phyloP scores from a whole-genome alignment of 345 rosid genomes.

The Turritis glabra region DNA sequence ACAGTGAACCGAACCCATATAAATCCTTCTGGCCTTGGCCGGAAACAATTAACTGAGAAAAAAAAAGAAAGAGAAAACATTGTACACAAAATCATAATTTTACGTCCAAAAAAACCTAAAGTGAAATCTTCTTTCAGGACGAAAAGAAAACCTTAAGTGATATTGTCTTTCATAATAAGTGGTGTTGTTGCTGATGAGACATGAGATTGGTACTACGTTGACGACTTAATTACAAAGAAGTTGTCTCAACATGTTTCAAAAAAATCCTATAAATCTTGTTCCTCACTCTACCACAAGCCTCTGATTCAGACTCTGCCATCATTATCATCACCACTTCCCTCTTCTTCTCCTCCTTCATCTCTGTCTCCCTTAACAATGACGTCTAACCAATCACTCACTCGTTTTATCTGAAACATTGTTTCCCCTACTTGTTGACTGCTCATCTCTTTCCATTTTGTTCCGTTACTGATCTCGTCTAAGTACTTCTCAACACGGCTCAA shows the following conservation, averaged over 20 bases:
- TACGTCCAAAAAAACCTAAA: background rate
- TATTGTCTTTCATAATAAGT: background rate
- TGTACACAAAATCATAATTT: too few relatives aligned
- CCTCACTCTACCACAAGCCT: slow-evolving; percentile 50
- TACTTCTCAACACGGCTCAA: slow-evolving; percentile 57
- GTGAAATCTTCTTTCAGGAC: background rate
- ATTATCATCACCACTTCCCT: too few relatives aligned
- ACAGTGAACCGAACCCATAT: too few relatives aligned
- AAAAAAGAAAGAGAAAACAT: too few relatives aligned
- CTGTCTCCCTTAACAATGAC: too few relatives aligned
- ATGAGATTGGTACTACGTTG: slow-evolving; percentile 2
- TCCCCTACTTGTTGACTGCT: slow-evolving; percentile 43
- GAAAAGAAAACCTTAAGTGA: background rate
- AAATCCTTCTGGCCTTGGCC: too few relatives aligned
- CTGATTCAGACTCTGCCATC: too few relatives aligned
- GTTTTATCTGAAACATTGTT: slow-evolving; percentile 55
- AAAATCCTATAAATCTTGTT: slow-evolving; percentile 61
- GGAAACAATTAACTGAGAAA: too few relatives aligned
- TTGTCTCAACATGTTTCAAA: slow-evolving; percentile 65
- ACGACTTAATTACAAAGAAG: slow-evolving; percentile 39
- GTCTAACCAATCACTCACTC: slow-evolving; percentile 50
- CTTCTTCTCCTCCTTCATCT: too few relatives aligned
- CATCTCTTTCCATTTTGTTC: slow-evolving; percentile 33
- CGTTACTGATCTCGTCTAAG: slow-evolving; percentile 53
- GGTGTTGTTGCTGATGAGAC: slow-evolving; percentile 22